Evolutionary conservation across 2,329 filamentous ascomycete species (phyloP), one percentile per base, ranked within the genome.

Genomic region (Exophiala xenobiotica): DNA sequence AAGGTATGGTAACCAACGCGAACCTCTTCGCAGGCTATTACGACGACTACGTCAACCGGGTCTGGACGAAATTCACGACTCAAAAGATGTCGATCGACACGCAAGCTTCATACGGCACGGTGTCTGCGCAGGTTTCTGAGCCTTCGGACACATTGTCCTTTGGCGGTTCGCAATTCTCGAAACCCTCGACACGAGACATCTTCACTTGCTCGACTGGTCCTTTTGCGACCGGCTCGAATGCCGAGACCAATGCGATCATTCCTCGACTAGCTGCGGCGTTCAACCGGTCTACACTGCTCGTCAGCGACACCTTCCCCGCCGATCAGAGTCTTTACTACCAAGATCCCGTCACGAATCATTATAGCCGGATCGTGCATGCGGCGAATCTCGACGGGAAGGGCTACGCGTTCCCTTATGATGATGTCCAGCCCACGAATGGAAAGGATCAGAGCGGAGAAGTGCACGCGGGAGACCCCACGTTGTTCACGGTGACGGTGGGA

Each of bases 181-280:
- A 78, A 51, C 85, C 85, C 0, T 76, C 70, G 1, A 79, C 80
- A 1, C 70, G 70, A 9, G 85, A 88, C 65, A 85, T 89, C 56
- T 81, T 88, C 63, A 78, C 78, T 27, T 87, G 83, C 69, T 83
- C 78, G 59, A 81, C 78, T 1, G 82, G 82, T 0, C 78, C 82
- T 1, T 85, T 86, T 67, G 74, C 70, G 1, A 67, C 70, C 4
- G 61, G 60, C 3, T 68, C 68, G 29, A 72, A 74, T 48, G 63
- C 68, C 2, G 71, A 75, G 62, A 74, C 77, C 64, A 78, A 80
- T 53, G 83, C 83, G 33, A 79, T 91, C 49, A 83, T 84, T 6
- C 86, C 89, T 0, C 78, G 88, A n/a, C 70, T 93, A 11, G 80
- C 85, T 0, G 88, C 88, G 1, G 87, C 85, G 1, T 81, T 92